These are phyloP conservation scores for Lachnellula subtilissima DNA, from an alignment of 2,329 filamentous ascomycete species.

Conservation along the genomic window DNA sequence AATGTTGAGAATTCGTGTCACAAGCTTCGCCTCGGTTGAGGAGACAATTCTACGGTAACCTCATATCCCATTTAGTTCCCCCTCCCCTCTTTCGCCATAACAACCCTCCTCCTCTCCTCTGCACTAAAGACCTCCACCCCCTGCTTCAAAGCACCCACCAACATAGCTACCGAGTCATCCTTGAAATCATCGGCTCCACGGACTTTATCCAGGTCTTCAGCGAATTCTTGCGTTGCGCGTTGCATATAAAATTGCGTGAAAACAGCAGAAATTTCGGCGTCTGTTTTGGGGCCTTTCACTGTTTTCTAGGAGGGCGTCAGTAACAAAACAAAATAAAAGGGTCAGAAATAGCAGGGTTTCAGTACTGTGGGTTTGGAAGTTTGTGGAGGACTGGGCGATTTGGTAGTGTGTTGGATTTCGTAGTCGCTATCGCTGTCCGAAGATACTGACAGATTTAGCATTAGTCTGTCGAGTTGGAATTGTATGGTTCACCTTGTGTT, in stretches of 20 bases:
- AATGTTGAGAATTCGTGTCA: not conserved
- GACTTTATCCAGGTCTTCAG: slow-evolving; percentile 68
- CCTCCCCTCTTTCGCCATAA: slow-evolving; percentile 1
- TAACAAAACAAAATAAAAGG: not conserved
- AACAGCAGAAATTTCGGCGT: slow-evolving; percentile 19
- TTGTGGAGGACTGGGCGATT: not conserved
- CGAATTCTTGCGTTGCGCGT: slow-evolving; percentile 63
- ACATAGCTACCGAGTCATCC: slow-evolving; percentile 55
- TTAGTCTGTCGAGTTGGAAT: not conserved
- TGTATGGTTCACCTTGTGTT: slow-evolving; percentile 24
- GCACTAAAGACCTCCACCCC: slow-evolving; percentile 56
- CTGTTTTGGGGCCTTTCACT: not conserved
- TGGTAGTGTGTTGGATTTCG: slow-evolving; percentile 3
- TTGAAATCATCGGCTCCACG: slow-evolving; percentile 67
- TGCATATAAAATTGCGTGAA: slow-evolving; percentile 67
- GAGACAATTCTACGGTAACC: not conserved
- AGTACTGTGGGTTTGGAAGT: not conserved
- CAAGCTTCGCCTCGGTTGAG: not conserved
- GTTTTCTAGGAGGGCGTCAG: not conserved
- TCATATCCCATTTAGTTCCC: not conserved
- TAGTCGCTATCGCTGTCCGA: slow-evolving; percentile 19
- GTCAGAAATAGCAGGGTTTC: not conserved
- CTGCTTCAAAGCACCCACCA: slow-evolving; percentile 65
- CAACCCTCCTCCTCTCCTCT: slow-evolving; percentile 42
- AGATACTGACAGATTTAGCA: slow-evolving; percentile 11